phyloP scores from a whole-genome alignment of 371 early-diverging fungal species.

The Cokeromyces recurvatus region DNA sequence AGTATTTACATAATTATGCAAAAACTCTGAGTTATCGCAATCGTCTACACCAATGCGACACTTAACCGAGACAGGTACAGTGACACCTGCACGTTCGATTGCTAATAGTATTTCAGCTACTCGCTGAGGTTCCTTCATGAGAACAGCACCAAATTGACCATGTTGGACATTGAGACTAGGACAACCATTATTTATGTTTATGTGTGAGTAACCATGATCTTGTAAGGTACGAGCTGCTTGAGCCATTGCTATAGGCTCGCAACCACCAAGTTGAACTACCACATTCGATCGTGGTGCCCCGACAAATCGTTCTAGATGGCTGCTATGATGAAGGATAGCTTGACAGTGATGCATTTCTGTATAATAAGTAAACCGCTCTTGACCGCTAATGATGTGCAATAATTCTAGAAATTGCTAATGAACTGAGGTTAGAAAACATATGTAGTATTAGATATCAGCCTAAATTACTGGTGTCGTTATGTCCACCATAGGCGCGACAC shows the following conservation, averaged over 20 bases:
- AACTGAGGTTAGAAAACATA: neutral
- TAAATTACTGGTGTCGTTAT: constrained; percentile 61
- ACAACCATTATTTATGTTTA: constrained; percentile 78
- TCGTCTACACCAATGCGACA: constrained; percentile 76
- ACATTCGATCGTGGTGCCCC: constrained; percentile 48
- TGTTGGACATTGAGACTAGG: constrained; percentile 68
- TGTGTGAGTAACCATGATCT: constrained; percentile 47
- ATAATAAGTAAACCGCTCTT: constrained; percentile 58
- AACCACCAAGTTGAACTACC: constrained; percentile 63
- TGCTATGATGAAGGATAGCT: constrained; percentile 49
- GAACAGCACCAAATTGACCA: constrained; percentile 68
- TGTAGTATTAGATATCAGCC: neutral
- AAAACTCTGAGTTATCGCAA: constrained; percentile 59
- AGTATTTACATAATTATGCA: constrained; percentile 53
- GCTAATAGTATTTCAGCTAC: constrained; percentile 58
- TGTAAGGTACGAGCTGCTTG: constrained; percentile 46
- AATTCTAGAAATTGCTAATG: constrained; percentile 60
- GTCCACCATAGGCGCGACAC: constrained; percentile 82
- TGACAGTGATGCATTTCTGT: constrained; percentile 79
- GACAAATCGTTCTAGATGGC: constrained; percentile 44
- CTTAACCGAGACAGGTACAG: constrained; percentile 66
- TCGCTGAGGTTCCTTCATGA: constrained; percentile 66
- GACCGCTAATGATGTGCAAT: constrained; percentile 60
- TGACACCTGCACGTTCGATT: constrained; percentile 45
- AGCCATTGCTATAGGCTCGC: constrained; percentile 49